phyloP scores from a whole-genome alignment of 2,329 filamentous ascomycete species.

The Annulohypoxylon truncatum region DNA sequence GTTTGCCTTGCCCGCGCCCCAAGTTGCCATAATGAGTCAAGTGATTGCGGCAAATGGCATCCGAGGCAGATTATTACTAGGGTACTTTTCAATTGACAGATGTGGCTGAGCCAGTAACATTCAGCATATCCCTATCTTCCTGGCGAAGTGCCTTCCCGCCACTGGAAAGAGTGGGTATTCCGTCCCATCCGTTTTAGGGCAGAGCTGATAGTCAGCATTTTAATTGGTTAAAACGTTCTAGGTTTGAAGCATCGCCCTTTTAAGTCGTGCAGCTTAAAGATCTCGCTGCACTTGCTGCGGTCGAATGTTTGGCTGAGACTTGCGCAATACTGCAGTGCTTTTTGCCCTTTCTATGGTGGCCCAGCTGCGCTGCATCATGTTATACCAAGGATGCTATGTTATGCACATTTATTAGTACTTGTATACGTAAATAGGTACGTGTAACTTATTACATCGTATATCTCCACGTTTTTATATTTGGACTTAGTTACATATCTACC shows the following conservation, averaged over 20 bases:
- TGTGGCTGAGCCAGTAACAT: conserved; percentile 34
- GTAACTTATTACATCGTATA: not conserved
- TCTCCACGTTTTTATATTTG: not conserved
- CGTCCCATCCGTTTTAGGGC: conserved; percentile 34
- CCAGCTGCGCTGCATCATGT: conserved; percentile 10
- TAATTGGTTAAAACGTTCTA: conserved; percentile 17
- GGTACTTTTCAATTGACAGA: not conserved
- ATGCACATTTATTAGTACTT: not conserved
- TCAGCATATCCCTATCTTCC: not conserved
- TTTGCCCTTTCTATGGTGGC: not conserved
- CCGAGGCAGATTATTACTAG: conserved; percentile 30
- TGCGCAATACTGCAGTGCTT: conserved; percentile 24
- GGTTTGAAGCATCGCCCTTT: conserved; percentile 18
- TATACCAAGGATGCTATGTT: not conserved
- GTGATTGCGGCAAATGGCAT: conserved; percentile 26
- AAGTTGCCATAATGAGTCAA: conserved; percentile 23
- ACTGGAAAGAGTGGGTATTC: conserved; percentile 25
- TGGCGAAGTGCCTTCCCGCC: conserved; percentile 23
- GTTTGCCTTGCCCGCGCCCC: conserved; percentile 18
- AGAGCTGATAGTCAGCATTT: conserved; percentile 28
- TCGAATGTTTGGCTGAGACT: conserved; percentile 7
- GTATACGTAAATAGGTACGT: not conserved
- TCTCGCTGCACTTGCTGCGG: conserved; percentile 15
- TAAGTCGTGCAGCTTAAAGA: conserved; percentile 14
- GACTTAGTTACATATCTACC: not conserved